Percentiles rank a stretch among this genome's conserved stretches.
Evolutionary conservation across 371 early-diverging fungal species (phyloP).

Genomic region (Mortierella sp.): DNA sequence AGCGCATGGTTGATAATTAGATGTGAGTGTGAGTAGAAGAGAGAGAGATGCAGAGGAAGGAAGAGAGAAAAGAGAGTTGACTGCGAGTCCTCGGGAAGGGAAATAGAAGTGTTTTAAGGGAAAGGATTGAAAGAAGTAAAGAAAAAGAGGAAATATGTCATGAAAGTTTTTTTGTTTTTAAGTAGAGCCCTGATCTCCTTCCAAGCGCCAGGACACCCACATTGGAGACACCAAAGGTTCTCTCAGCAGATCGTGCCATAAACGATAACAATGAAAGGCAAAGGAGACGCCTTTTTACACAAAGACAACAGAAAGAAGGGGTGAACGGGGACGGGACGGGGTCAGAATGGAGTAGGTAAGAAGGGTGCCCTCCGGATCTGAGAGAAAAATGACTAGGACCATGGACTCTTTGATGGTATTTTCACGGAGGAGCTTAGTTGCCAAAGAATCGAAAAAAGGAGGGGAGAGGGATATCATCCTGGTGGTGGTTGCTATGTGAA

Average conservation of each 20-base stretch:
- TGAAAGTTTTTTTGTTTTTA: not conserved
- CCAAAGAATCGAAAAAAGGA: not conserved
- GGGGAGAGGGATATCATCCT: not conserved
- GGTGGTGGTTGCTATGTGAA: not conserved
- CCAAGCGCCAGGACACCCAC: not conserved
- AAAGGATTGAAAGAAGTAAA: not conserved
- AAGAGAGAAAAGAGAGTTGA: not conserved
- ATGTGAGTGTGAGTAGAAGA: not conserved
- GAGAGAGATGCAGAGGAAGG: not conserved
- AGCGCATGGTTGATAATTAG: slow-evolving; percentile 21
- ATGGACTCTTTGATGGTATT: not conserved
- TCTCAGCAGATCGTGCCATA: not conserved
- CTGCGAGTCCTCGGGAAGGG: not conserved
- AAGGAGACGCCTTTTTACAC: not conserved
- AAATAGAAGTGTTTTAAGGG: not conserved
- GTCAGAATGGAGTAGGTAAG: not conserved
- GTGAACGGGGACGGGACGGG: not conserved
- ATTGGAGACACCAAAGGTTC: not conserved
- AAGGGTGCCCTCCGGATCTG: not conserved
- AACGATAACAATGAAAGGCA: not conserved
- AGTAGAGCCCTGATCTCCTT: not conserved
- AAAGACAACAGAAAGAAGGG: not conserved
- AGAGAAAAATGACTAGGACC: too few relatives aligned
- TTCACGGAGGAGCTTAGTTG: not conserved
- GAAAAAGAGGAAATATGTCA: not conserved